Conservation (phyloP, 2,329 filamentous ascomycete species). For the Colletotrichum tamarilloi region DNA sequence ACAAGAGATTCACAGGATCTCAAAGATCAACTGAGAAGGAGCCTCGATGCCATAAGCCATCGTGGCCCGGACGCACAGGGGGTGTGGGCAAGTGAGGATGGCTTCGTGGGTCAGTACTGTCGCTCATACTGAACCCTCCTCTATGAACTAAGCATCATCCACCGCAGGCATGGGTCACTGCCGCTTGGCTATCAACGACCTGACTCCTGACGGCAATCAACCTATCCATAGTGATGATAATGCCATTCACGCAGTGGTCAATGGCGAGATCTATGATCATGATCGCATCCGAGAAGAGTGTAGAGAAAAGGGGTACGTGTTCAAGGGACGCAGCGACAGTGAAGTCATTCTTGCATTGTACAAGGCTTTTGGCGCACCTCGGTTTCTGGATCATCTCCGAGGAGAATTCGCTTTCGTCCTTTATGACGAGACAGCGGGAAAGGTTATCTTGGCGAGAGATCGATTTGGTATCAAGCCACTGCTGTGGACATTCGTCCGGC, state of each 20-base stretch:
- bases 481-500: conserved; percentile 58
- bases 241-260: conserved; percentile 60
- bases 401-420: conserved; percentile 66
- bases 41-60: conserved; percentile 41
- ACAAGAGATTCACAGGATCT: not conserved
- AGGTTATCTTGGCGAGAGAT: conserved; percentile 62
- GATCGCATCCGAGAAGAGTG: conserved; percentile 54
- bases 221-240: conserved; percentile 52
- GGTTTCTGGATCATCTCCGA: conserved; percentile 52
- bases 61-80: conserved; percentile 44
- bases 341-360: conserved; percentile 66
- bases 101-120: conserved; percentile 19
- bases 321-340: conserved; percentile 59
- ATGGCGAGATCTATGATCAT: conserved; percentile 50
- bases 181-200: conserved; percentile 63
- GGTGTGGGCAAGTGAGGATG: conserved; percentile 39
- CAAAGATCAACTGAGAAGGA: conserved; percentile 33
- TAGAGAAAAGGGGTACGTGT: conserved; percentile 50
- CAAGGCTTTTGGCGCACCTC: conserved; percentile 54
- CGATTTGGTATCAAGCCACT: conserved; percentile 68
- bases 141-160: not conserved
- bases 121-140: too few species aligned
- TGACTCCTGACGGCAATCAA: conserved; percentile 56
- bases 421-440: conserved; percentile 51
- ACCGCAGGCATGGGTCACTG: conserved; percentile 53